Evolutionary conservation across 495 filamentous ascomycete species (phyloP), one percentile per base, ranked within the genome.

Genomic region (Parathielavia hyrcaniae): DNA sequence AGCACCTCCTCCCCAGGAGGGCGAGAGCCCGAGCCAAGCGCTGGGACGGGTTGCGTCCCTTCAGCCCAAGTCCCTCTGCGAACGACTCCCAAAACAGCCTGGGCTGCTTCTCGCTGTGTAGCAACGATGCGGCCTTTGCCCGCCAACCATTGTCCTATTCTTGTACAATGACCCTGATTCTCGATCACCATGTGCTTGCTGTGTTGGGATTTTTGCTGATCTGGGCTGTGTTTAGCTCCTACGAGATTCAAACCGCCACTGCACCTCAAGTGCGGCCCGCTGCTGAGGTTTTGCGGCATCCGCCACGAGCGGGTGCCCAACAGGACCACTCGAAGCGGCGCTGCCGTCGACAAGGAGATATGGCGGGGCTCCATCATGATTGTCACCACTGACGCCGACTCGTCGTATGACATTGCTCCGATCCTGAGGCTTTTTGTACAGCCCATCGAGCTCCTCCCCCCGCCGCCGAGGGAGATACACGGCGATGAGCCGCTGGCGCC

Each of bases 281-380:
- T 97, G 44, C 75, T 98, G 53, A 81, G 95, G 35, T 98, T 91
- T 71, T 88, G 85, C 47, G 93, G 95, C n/a, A 78, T 96, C 38
- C 77, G 84, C 45, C 69, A 73, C 48, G 83, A 88, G 63, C 69
- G 64, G 45, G 65, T 69, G 41, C 60, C 60, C 0, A 60, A 54
- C 50, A 68, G 71, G 41, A 67, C 56, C 16, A 65, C 65, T 41
- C 67, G 64, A 54, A 59, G 71, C 38, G 72, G 64, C 40, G 70
- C 72, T 1, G 62, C 71, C 45, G 59, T 73, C 39, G 79, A 82
- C 54, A 81, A 84, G 57, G 90, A 95, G 58, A 86, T 90, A 23
- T 98, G 93, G 93, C 82, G 90, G 71, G 93, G 93, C 26, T 91
- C 83, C 58, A 77, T 97, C 30, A 88, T 98, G 88, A 93, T 97